A percentile compares a stretch with the other conserved stretches of the same genome.
phyloP scores from a whole-genome alignment of 1,139 yeast species.

The Nematodospora anomalae region DNA sequence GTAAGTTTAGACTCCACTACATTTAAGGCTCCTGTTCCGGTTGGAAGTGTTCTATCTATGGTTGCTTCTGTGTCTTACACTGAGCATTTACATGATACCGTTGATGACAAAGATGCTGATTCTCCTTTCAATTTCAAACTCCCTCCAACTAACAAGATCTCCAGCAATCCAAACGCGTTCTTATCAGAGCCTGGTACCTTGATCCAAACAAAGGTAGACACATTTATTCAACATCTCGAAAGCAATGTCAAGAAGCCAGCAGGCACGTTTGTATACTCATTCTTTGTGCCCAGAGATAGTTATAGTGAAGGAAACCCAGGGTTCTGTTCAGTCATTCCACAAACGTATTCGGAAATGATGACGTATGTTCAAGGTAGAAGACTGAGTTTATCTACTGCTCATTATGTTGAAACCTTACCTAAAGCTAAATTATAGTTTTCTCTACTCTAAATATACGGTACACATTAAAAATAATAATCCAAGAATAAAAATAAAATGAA shows the following conservation, averaged over 20 bases:
- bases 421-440: constrained; percentile 5
- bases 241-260: constrained; percentile 63
- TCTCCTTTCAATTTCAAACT: constrained; percentile 50
- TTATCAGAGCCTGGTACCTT: constrained; percentile 81
- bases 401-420: constrained; percentile 53
- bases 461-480: not conserved
- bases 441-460: constrained; percentile 6
- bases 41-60: constrained; percentile 83
- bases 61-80: constrained; percentile 83
- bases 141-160: constrained; percentile 57
- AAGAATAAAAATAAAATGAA: not conserved
- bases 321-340: constrained; percentile 75
- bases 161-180: constrained; percentile 56
- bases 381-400: constrained; percentile 81
- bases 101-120: constrained; percentile 32
- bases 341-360: constrained; percentile 90
- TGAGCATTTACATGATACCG: constrained; percentile 58
- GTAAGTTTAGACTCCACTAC: constrained; percentile 89
- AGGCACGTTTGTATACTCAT: constrained; percentile 86
- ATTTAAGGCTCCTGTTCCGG: constrained; percentile 92
- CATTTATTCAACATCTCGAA: constrained; percentile 68
- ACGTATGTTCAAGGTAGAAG: constrained; percentile 86
- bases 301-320: constrained; percentile 39
- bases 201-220: constrained; percentile 85
- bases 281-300: constrained; percentile 65